Evolutionary conservation across 306 rosid genomes (phyloP), one percentile per base, ranked within the genome.

Genomic region (Rosa lucieae): DNA sequence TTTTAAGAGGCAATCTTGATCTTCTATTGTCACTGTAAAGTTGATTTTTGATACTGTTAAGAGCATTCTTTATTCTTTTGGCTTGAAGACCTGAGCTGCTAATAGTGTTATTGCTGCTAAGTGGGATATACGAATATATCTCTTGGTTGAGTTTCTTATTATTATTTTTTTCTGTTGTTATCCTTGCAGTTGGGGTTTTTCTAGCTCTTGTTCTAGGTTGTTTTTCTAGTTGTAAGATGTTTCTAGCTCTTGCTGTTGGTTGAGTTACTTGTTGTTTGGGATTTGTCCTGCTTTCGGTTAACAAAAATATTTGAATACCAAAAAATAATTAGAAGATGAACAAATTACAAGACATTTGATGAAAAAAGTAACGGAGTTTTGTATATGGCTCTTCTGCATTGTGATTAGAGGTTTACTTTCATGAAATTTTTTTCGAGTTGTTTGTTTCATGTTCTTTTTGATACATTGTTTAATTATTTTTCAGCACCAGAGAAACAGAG

Each of bases 401-500:
- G 5, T 62, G 56, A 37, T 32, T 74, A 9, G 53, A 58, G 10
- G 10, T 75, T 72, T 35, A 3, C 62, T 46, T 67, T 35, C 48
- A 21, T 23, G 37, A 72, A 62, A 17, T 47, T 68, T 53, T 53
- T 61, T 79, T 26, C 1, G 26, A 62, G 65, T 32, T 67, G 51
- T 63, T 73, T 66, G 32, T 20, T 49, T 81, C 69, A 67, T 75
- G 14, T 51, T 15, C 44, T 73, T 15, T 47, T 21, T 32, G 42
- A 18, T 52, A 15, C 32, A 20, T 53, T 20, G 20, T 59, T 21
- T 6, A 8, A n/a, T 62, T 46, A 44, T 13, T 44, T 65, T 72
- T 70, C 51, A 68, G 77, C 72, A 58, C 77, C 92, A 93, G 96
- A 90, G 85, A 95, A 95, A 83, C 89, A 87, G 69, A 89, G 85